Conservation (phyloP, 2,329 filamentous ascomycete species). For the Phyllosticta citrichinensis region DNA sequence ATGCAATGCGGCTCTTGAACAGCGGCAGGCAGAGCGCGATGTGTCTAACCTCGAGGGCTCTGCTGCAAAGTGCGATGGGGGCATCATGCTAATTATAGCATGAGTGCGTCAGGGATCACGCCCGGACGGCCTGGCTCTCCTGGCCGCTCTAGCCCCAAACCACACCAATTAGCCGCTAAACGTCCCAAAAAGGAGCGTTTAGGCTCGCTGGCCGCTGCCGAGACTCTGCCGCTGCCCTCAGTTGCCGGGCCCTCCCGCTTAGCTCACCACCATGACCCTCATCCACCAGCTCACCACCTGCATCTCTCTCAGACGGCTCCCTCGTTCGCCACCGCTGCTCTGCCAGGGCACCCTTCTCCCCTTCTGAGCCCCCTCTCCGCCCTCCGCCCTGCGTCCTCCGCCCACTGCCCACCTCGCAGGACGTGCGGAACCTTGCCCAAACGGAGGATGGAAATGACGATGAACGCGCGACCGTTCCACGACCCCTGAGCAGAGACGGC, state of each 20-base stretch:
- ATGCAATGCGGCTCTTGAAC: slow-evolving; percentile 10
- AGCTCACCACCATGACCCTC: too few relatives aligned
- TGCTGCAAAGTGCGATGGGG: not conserved
- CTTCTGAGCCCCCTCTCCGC: too few relatives aligned
- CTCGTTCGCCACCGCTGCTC: too few relatives aligned
- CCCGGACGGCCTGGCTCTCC: not conserved
- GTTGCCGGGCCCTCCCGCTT: not conserved
- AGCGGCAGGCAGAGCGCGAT: slow-evolving; percentile 3
- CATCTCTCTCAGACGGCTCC: too few relatives aligned
- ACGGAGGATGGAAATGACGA: slow-evolving; percentile 8
- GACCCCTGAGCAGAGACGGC: not conserved
- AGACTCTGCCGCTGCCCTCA: not conserved
- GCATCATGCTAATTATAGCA: not conserved
- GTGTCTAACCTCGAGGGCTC: not conserved
- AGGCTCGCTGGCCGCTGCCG: not conserved
- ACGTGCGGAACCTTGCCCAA: slow-evolving; percentile 5
- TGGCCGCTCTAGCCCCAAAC: not conserved
- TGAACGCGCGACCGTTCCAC: slow-evolving; percentile 1
- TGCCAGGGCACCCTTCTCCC: too few relatives aligned
- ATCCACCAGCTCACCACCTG: too few relatives aligned
- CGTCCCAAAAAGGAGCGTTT: not conserved
- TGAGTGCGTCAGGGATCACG: not conserved
- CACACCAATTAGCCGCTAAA: not conserved
- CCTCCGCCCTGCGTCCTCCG: not conserved
- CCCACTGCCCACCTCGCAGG: not conserved